These are phyloP conservation scores for Ambrosiella xylebori DNA, from an alignment of 2,329 filamentous ascomycete species.

Conservation along the genomic window DNA sequence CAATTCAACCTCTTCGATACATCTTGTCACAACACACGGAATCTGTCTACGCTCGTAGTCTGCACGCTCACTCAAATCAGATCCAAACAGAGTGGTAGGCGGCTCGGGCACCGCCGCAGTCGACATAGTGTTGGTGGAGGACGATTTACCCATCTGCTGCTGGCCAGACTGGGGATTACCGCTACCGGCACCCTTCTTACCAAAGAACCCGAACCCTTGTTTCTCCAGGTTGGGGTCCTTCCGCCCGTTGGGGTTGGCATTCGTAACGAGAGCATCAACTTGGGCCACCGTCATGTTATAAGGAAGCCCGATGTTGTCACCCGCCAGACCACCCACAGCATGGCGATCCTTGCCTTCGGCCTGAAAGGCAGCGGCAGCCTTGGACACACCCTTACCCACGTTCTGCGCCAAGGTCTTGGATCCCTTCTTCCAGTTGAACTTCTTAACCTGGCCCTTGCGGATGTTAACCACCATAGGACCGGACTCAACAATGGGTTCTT, in stretches of 20 bases:
- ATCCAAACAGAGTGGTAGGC: constrained; percentile 59
- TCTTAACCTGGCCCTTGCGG: constrained; percentile 81
- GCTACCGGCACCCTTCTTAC: constrained; percentile 25
- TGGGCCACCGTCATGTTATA: constrained; percentile 50
- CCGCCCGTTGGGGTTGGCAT: constrained; percentile 15
- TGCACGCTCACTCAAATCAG: constrained; percentile 68
- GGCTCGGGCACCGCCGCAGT: constrained; percentile 20
- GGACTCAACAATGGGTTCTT: constrained; percentile 49
- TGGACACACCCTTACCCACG: constrained; percentile 84
- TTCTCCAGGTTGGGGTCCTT: constrained; percentile 24
- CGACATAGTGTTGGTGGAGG: constrained; percentile 6
- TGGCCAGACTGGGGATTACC: background rate
- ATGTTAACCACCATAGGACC: constrained; percentile 93
- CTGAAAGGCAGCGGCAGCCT: constrained; percentile 63
- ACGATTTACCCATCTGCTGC: constrained; percentile 8
- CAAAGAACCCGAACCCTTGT: constrained; percentile 56
- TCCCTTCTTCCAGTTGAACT: constrained; percentile 98
- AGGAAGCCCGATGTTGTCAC: constrained; percentile 50
- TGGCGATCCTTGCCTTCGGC: constrained; percentile 35
- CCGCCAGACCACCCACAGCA: constrained; percentile 31
- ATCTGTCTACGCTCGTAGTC: constrained; percentile 82
- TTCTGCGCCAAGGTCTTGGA: constrained; percentile 87
- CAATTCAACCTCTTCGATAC: constrained; percentile 90
- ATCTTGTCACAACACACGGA: constrained; percentile 76
- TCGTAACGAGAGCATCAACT: constrained; percentile 29